These are phyloP conservation scores for Gossypium arboreum DNA, from an alignment of 345 rosid species.

Conservation along the genomic window DNA sequence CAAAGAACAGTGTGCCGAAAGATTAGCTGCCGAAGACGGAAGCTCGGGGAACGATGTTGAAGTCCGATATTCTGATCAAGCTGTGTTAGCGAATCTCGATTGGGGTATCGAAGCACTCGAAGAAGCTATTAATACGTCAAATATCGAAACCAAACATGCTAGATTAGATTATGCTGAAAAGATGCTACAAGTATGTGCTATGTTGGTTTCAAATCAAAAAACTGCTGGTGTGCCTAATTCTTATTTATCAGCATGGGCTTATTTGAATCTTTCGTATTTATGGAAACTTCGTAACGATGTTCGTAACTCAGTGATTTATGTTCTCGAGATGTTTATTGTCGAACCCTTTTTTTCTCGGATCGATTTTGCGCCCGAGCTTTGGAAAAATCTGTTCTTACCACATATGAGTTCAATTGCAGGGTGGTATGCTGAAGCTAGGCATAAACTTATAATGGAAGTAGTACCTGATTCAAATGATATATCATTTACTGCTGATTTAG, in stretches of 20 bases:
- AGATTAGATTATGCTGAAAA: conserved; percentile 59
- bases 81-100: conserved; percentile 55
- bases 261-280: conserved; percentile 55
- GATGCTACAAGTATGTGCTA: conserved; percentile 64
- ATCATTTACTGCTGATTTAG: conserved; percentile 52
- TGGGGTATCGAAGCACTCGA: conserved; percentile 77
- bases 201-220: conserved; percentile 44
- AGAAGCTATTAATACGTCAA: conserved; percentile 59
- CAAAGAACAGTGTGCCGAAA: conserved; percentile 65
- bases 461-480: conserved; percentile 54
- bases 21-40: conserved; percentile 59
- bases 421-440: conserved; percentile 65
- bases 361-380: conserved; percentile 61
- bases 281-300: conserved; percentile 42
- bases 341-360: conserved; percentile 68
- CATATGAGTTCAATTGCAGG: conserved; percentile 61
- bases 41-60: conserved; percentile 30
- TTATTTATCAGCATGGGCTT: conserved; percentile 74
- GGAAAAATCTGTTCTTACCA: conserved; percentile 61
- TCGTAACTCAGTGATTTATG: conserved; percentile 38
- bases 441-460: conserved; percentile 48
- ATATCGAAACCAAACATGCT: conserved; percentile 54
- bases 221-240: conserved; percentile 72
- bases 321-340: conserved; percentile 55
- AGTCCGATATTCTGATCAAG: conserved; percentile 62